A percentile compares a stretch with the other conserved stretches of the same genome.
These are phyloP conservation scores for Xylariales sp. DNA, from an alignment of 2,329 filamentous ascomycete species.

Conservation along the genomic window DNA sequence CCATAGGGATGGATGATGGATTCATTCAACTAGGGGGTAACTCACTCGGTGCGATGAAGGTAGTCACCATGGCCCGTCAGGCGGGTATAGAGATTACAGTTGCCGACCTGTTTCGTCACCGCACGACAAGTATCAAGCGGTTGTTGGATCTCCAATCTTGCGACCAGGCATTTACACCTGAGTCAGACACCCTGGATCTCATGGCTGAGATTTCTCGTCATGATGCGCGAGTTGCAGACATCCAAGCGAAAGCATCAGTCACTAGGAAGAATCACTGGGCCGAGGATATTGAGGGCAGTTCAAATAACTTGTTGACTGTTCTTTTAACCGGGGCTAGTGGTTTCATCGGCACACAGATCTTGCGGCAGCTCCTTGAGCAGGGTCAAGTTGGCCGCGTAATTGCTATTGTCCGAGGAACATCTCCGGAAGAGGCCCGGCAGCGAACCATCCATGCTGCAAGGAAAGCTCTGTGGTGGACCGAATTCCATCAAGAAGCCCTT, in stretches of 20 bases:
- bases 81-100: too few relatives aligned
- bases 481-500: background rate
- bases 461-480: constrained; percentile 2
- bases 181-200: too few relatives aligned
- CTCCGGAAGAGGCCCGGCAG: background rate
- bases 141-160: too few relatives aligned
- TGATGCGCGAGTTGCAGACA: background rate
- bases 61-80: too few relatives aligned
- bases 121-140: too few relatives aligned
- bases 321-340: constrained; percentile 4
- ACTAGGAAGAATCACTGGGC: background rate
- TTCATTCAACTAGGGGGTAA: too few relatives aligned
- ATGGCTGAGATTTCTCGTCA: background rate
- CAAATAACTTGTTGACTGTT: background rate
- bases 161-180: too few relatives aligned
- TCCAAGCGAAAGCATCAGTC: background rate
- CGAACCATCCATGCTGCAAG: background rate
- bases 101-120: too few relatives aligned
- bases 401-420: background rate
- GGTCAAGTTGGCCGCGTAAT: background rate
- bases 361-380: constrained; percentile 3
- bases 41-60: too few relatives aligned
- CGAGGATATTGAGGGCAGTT: background rate
- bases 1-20: too few relatives aligned
- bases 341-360: constrained; percentile 6